These are phyloP conservation scores for Neospermospora avenae DNA, from an alignment of 2,329 filamentous ascomycete species.

Conservation along the genomic window DNA sequence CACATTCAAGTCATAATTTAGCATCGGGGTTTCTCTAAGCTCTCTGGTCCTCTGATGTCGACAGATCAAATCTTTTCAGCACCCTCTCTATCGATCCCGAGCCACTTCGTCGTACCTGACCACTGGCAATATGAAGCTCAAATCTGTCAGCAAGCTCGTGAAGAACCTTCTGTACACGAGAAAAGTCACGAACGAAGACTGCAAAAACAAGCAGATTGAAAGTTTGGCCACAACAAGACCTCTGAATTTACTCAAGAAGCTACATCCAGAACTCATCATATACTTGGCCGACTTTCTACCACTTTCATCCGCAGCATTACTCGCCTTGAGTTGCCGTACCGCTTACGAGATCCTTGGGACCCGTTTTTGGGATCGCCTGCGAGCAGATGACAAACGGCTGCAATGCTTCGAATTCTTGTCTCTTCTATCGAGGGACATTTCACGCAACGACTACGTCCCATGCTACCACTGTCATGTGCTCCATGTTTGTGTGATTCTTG, in stretches of 20 bases:
- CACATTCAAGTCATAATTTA: conserved; percentile 5
- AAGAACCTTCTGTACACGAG: conserved; percentile 4
- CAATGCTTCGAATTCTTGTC: conserved; percentile 11
- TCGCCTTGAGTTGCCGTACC: conserved; percentile 13
- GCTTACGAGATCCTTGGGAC: conserved; percentile 8
- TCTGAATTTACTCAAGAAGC: conserved; percentile 2
- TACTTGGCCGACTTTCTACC: conserved; percentile 13
- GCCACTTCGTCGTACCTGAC: conserved; percentile 1
- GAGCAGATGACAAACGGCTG: conserved; percentile 3
- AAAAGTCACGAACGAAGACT: conserved; percentile 1
- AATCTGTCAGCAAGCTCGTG: conserved; percentile 6
- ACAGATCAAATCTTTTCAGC: conserved; percentile 7
- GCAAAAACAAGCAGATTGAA: conserved; percentile 1
- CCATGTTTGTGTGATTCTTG: conserved; percentile 9
- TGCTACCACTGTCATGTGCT: conserved; percentile 19
- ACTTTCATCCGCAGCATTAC: conserved; percentile 9
- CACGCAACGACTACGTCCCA: conserved; percentile 11
- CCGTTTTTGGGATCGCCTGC: conserved; percentile 10
- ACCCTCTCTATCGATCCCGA: conserved; percentile 2
- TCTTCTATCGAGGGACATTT: conserved; percentile 10
- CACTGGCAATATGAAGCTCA: conserved; percentile 2
- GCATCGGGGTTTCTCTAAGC: conserved; percentile 6
- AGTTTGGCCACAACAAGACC: conserved; percentile 1
- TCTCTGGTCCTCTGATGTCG: conserved; percentile 2
- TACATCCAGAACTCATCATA: conserved; percentile 13